A percentile compares a stretch with the other conserved stretches of the same genome.
phyloP scores from a whole-genome alignment of 768 basidiomycete species.

The Tricholoma hemisulphureum region DNA sequence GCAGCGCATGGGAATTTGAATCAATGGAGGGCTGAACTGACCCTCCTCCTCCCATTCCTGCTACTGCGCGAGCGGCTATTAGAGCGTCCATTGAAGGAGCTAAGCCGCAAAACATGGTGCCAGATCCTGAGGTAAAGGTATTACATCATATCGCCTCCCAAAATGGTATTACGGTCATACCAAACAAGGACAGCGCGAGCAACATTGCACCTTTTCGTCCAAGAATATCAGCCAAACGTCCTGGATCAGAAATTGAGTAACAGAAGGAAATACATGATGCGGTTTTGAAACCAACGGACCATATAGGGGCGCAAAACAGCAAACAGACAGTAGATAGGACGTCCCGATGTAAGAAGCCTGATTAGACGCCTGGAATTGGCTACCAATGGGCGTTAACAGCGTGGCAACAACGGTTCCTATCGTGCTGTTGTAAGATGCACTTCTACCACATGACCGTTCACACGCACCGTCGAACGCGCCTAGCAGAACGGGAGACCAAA shows the following conservation, averaged over 20 bases:
- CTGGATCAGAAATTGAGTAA: slow-evolving; percentile 39
- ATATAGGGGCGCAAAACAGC: slow-evolving; percentile 89
- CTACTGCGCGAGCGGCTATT: slow-evolving; percentile 78
- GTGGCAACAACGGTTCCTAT: slow-evolving; percentile 86
- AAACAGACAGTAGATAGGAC: slow-evolving; percentile 81
- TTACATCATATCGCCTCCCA: slow-evolving; percentile 6
- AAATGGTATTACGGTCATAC: slow-evolving; percentile 35
- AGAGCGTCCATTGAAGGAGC: slow-evolving; percentile 84
- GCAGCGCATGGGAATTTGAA: slow-evolving; percentile 20
- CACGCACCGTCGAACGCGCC: slow-evolving; percentile 79
- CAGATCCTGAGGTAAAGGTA: slow-evolving; percentile 50
- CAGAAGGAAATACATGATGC: slow-evolving; percentile 6
- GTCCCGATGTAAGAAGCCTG: slow-evolving; percentile 88
- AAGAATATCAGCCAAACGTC: slow-evolving; percentile 80
- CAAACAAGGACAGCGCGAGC: slow-evolving; percentile 79
- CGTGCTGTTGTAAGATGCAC: slow-evolving; percentile 8
- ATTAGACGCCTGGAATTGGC: slow-evolving; percentile 76
- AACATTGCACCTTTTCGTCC: slow-evolving; percentile 88
- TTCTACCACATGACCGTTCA: slow-evolving; percentile 9
- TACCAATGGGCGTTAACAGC: slow-evolving; percentile 80
- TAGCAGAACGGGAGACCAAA: slow-evolving; percentile 83
- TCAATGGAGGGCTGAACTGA: slow-evolving; percentile 39
- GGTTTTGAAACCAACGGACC: slow-evolving; percentile 43
- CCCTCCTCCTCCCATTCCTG: slow-evolving; percentile 93
- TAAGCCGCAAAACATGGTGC: slow-evolving; percentile 83